Evolutionary conservation across 768 basidiomycete species (phyloP).

Genomic region (Xerocomellus intermedius): DNA sequence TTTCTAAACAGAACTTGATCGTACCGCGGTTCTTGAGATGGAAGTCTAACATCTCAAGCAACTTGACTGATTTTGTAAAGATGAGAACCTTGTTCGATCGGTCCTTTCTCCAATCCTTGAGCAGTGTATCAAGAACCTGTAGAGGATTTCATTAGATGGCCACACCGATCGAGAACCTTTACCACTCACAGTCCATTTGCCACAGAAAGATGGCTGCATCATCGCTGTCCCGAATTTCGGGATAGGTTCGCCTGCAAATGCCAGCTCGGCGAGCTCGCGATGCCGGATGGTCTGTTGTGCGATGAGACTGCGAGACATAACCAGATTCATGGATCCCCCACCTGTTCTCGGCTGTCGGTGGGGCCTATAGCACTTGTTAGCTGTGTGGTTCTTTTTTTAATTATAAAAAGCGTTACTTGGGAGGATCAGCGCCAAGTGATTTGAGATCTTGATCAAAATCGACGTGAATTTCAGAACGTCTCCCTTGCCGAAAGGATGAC

Average conservation of each 20-base stretch:
- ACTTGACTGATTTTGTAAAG: conserved; percentile 90
- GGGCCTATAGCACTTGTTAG: conserved; percentile 45
- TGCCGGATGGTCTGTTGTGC: conserved; percentile 46
- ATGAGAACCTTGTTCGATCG: conserved; percentile 83
- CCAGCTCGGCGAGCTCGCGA: conserved; percentile 56
- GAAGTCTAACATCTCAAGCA: conserved; percentile 81
- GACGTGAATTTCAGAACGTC: conserved; percentile 76
- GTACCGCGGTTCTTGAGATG: conserved; percentile 61
- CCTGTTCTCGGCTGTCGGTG: conserved; percentile 69
- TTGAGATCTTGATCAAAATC: conserved; percentile 82
- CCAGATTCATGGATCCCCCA: conserved; percentile 17
- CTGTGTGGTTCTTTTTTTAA: not conserved
- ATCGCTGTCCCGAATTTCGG: conserved; percentile 65
- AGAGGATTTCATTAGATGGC: not conserved
- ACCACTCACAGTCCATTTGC: conserved; percentile 81
- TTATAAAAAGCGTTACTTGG: conserved; percentile 50
- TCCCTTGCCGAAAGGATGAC: conserved; percentile 42
- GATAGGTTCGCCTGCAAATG: conserved; percentile 55
- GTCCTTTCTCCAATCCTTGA: conserved; percentile 67
- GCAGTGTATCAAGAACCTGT: conserved; percentile 64
- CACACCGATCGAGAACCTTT: not conserved
- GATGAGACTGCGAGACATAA: not conserved
- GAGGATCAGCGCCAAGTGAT: conserved; percentile 84
- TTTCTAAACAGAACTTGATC: not conserved
- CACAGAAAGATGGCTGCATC: conserved; percentile 66